These are phyloP conservation scores for Cystofilobasidium capitatum DNA, from an alignment of 768 basidiomycete genomes.

Conservation along the genomic window DNA sequence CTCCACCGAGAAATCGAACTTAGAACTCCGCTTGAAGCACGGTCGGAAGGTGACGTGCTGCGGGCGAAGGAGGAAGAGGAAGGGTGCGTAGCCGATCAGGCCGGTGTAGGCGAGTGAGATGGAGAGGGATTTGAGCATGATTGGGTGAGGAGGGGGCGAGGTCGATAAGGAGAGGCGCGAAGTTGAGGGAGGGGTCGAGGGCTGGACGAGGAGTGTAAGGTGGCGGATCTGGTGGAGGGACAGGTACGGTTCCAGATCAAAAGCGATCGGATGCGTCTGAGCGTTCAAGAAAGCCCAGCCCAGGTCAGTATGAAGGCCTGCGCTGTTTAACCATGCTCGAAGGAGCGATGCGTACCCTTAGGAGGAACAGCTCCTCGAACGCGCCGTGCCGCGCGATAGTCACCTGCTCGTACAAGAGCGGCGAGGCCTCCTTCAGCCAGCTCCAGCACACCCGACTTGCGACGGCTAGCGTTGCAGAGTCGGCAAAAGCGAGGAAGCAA, in stretches of 20 bases:
- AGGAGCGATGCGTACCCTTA: neutral
- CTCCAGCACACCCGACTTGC: neutral
- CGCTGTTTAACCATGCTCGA: neutral
- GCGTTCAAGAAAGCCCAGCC: neutral
- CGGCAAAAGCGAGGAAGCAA: neutral
- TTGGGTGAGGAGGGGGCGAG: neutral
- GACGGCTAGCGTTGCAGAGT: neutral
- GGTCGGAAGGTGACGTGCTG: neutral
- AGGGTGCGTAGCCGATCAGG: slow-evolving; percentile 9
- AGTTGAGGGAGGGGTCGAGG: slow-evolving; percentile 3
- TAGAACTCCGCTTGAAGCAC: neutral
- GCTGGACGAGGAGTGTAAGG: slow-evolving; percentile 12
- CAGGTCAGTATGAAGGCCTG: too few species aligned
- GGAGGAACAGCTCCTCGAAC: neutral
- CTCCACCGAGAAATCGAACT: slow-evolving; percentile 10
- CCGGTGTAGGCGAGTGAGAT: slow-evolving; percentile 11
- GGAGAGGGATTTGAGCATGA: neutral
- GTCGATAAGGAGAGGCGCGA: neutral
- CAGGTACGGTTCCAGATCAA: slow-evolving; percentile 10
- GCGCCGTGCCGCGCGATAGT: neutral
- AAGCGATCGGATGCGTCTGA: neutral
- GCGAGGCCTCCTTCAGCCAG: neutral
- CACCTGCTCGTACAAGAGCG: neutral
- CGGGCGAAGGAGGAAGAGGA: slow-evolving; percentile 11
- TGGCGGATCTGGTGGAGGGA: slow-evolving; percentile 10